Percentiles rank a stretch among this genome's conserved stretches.
Conservation (phyloP, 768 basidiomycete species). For the Boletus bicolor region DNA sequence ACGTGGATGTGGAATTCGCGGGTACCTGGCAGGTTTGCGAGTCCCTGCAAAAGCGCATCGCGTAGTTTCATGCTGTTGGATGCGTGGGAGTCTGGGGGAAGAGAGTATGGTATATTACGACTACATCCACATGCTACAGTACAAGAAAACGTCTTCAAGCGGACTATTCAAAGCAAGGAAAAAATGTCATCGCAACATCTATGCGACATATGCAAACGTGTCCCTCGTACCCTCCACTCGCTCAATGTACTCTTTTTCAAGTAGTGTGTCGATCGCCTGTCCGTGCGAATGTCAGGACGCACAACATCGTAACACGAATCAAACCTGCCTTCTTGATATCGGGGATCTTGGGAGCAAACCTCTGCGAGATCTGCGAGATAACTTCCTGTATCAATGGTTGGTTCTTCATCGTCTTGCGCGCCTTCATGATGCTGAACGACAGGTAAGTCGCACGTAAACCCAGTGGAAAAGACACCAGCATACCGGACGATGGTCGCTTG, state of each 20-base stretch:
- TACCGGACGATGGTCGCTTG: conserved; percentile 90
- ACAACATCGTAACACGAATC: neutral
- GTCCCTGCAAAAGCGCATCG: conserved; percentile 56
- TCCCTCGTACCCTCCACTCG: conserved; percentile 89
- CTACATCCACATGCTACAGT: conserved; percentile 13
- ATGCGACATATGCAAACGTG: conserved; percentile 47
- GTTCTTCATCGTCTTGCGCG: conserved; percentile 93
- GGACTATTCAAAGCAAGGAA: neutral
- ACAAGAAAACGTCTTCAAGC: conserved; percentile 4
- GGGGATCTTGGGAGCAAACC: conserved; percentile 90
- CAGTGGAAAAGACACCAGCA: neutral
- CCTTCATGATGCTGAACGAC: conserved; percentile 83
- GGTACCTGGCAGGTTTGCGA: conserved; percentile 57
- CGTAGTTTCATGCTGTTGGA: conserved; percentile 45
- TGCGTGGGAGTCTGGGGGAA: conserved; percentile 20
- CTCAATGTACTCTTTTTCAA: conserved; percentile 98
- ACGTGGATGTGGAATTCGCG: conserved; percentile 75
- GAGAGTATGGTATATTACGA: conserved; percentile 20
- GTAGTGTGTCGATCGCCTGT: conserved; percentile 83
- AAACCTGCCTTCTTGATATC: conserved; percentile 88
- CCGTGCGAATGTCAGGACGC: neutral
- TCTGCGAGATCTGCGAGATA: conserved; percentile 81
- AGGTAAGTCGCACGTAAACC: neutral
- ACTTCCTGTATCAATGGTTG: conserved; percentile 87
- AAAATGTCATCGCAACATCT: conserved; percentile 6